phyloP scores from a whole-genome alignment of 164 flowering plant species.

The Dillenia turbinata region DNA sequence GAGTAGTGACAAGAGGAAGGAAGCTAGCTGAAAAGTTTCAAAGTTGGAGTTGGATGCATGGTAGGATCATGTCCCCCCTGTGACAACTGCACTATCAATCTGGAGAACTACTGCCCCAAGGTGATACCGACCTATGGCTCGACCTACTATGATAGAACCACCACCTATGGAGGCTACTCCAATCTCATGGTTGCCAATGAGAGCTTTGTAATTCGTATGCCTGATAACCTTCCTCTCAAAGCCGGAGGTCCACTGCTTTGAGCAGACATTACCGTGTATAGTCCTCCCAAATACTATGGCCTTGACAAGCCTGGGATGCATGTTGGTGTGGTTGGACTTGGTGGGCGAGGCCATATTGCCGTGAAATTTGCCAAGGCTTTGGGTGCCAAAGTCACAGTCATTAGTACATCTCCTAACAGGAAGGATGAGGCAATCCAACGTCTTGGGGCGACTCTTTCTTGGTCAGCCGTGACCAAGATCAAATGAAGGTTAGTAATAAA shows the following conservation, averaged over 20 bases:
- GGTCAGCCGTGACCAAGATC: slow-evolving; percentile 28
- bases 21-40: slow-evolving; percentile 21
- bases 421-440: slow-evolving; percentile 28
- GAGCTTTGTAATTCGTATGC: slow-evolving; percentile 16
- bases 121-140: slow-evolving; percentile 13
- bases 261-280: slow-evolving; percentile 27
- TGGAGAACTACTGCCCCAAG: slow-evolving; percentile 34
- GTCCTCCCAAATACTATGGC: slow-evolving; percentile 19
- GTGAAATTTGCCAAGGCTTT: slow-evolving; percentile 50
- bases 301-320: slow-evolving; percentile 13
- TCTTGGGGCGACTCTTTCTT: slow-evolving; percentile 43
- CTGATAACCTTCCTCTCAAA: slow-evolving; percentile 18
- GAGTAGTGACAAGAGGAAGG: slow-evolving; percentile 28
- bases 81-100: slow-evolving; percentile 19
- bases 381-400: slow-evolving; percentile 34
- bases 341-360: slow-evolving; percentile 47
- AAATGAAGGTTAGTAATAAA: slow-evolving; percentile 29
- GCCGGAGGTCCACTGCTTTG: slow-evolving; percentile 20
- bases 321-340: slow-evolving; percentile 27
- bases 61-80: slow-evolving; percentile 33
- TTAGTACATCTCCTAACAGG: slow-evolving; percentile 36
- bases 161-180: slow-evolving; percentile 22
- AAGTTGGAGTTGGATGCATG: slow-evolving; percentile 36
- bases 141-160: slow-evolving; percentile 9
- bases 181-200: slow-evolving; percentile 12